phyloP scores from a whole-genome alignment of 345 rosid genomes.

The Pugionium dolabratum region DNA sequence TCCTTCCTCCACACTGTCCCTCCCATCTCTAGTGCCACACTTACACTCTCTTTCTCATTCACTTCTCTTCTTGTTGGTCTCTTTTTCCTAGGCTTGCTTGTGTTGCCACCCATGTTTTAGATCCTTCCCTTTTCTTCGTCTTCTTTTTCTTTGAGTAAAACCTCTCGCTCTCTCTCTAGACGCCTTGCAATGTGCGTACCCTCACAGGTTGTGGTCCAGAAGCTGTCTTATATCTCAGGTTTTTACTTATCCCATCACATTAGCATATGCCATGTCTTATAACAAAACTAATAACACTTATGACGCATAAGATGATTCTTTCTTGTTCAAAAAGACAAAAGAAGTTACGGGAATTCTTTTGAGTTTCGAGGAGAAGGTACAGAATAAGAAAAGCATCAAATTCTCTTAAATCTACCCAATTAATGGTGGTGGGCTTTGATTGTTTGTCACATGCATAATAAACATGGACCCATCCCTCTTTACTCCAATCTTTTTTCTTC shows the following conservation, averaged over 20 bases:
- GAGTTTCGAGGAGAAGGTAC: neutral
- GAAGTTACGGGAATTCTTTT: constrained; percentile 24
- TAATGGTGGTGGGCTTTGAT: constrained; percentile 41
- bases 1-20: constrained; percentile 74
- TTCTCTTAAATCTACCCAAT: constrained; percentile 16
- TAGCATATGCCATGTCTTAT: constrained; percentile 14
- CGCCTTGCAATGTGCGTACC: constrained; percentile 9
- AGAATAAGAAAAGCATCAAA: constrained; percentile 6
- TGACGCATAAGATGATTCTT: constrained; percentile 4
- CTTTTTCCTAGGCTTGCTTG: constrained; percentile 49
- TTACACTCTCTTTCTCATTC: constrained; percentile 51
- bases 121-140: neutral
- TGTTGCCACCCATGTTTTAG: constrained; percentile 49
- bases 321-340: constrained; percentile 13
- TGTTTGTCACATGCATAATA: constrained; percentile 40
- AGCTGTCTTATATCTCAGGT: neutral
- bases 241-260: constrained; percentile 9
- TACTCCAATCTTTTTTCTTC: constrained; percentile 10
- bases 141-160: constrained; percentile 7
- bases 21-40: constrained; percentile 46
- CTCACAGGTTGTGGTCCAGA: constrained; percentile 27
- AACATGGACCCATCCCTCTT: constrained; percentile 37
- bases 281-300: constrained; percentile 13
- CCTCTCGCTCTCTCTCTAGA: neutral
- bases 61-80: constrained; percentile 50